Evolutionary conservation across 371 early-diverging fungal species (phyloP).

Genomic region (Rhizomucor pusillus): DNA sequence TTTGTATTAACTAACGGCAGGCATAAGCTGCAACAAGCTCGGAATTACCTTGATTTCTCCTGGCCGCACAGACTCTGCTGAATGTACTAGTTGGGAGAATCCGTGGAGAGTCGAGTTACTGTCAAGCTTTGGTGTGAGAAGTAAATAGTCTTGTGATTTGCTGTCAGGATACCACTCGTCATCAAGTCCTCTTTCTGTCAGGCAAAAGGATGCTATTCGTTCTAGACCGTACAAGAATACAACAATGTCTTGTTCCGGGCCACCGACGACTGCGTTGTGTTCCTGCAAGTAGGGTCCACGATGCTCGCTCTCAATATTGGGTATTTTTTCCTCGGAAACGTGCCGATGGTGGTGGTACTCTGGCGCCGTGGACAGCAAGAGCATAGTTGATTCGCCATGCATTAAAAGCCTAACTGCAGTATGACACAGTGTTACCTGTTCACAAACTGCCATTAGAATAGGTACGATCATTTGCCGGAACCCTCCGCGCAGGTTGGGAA

Average conservation of each 20-base stretch:
- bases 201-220: constrained; percentile 58
- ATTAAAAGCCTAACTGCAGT: constrained; percentile 27
- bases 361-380: neutral
- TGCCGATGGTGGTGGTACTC: neutral
- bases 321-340: neutral
- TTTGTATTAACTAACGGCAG: too few relatives aligned
- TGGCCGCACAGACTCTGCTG: constrained; percentile 14
- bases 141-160: constrained; percentile 3
- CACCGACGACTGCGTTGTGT: constrained; percentile 15
- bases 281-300: constrained; percentile 17
- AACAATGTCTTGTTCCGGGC: constrained; percentile 54
- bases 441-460: constrained; percentile 61
- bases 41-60: constrained; percentile 31
- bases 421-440: constrained; percentile 56
- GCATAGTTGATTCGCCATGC: constrained; percentile 22
- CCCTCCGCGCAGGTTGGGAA: constrained; percentile 61
- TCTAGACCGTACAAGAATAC: constrained; percentile 65
- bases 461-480: constrained; percentile 64
- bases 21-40: too few relatives aligned
- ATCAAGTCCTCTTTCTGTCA: constrained; percentile 43
- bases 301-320: neutral
- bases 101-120: constrained; percentile 29
- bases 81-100: constrained; percentile 30
- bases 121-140: constrained; percentile 18
- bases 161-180: constrained; percentile 42